phyloP scores from a whole-genome alignment of 352 stramenopile genomes.

The Phytophthora palmivora region DNA sequence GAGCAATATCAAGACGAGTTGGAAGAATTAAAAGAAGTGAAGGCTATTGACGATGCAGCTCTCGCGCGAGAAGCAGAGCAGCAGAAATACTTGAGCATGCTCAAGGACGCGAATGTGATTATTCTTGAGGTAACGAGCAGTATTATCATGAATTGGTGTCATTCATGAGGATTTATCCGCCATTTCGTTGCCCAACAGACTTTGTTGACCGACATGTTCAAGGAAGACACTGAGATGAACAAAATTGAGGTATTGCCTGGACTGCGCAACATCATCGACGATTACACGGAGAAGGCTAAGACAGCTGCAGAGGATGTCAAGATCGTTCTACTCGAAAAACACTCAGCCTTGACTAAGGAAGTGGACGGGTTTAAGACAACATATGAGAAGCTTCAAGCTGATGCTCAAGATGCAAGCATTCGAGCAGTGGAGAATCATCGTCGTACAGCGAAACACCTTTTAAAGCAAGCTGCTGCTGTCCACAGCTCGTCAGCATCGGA shows the following conservation, averaged over 20 bases:
- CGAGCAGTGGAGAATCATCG: slow-evolving; percentile 81
- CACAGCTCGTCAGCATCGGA: slow-evolving; percentile 33
- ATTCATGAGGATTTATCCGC: neutral
- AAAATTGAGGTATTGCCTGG: slow-evolving; percentile 92
- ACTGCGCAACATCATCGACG: slow-evolving; percentile 90
- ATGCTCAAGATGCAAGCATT: slow-evolving; percentile 84
- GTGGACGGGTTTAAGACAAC: slow-evolving; percentile 66
- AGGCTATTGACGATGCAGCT: slow-evolving; percentile 84
- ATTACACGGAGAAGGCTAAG: slow-evolving; percentile 90
- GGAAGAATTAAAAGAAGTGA: slow-evolving; percentile 86
- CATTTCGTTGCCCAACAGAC: slow-evolving; percentile 45
- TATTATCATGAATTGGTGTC: neutral
- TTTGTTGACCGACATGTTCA: slow-evolving; percentile 92
- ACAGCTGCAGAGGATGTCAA: slow-evolving; percentile 87
- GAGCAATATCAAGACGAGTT: slow-evolving; percentile 93
- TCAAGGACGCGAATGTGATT: slow-evolving; percentile 89
- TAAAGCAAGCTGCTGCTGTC: slow-evolving; percentile 56
- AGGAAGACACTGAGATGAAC: slow-evolving; percentile 91
- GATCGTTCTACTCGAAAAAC: slow-evolving; percentile 78
- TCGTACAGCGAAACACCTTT: slow-evolving; percentile 74
- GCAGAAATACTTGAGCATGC: slow-evolving; percentile 79
- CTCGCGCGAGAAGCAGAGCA: slow-evolving; percentile 79
- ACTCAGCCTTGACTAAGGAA: slow-evolving; percentile 55
- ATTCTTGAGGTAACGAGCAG: slow-evolving; percentile 69
- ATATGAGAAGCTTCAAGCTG: slow-evolving; percentile 68